Evolutionary conservation across 2,329 filamentous ascomycete species (phyloP).

Genomic region (Phyllosticta citriasiana): DNA sequence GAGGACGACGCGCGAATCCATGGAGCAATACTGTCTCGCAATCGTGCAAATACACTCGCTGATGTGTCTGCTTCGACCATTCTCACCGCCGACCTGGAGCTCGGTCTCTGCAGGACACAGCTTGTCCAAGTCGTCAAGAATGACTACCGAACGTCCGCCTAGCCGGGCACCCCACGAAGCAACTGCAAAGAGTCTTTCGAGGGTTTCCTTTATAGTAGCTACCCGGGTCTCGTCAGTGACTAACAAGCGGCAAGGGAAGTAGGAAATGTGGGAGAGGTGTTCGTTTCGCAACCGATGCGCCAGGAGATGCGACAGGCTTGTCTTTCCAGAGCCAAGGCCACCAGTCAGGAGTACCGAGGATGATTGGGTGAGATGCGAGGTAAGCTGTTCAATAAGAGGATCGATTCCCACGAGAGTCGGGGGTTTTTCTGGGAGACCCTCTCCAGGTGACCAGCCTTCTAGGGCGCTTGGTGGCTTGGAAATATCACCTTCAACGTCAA

Average conservation of each 20-base stretch:
- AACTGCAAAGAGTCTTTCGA: slow-evolving; percentile 74
- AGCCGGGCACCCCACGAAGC: slow-evolving; percentile 86
- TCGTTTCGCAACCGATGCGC: slow-evolving; percentile 63
- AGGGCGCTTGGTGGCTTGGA: slow-evolving; percentile 26
- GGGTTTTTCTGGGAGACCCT: slow-evolving; percentile 43
- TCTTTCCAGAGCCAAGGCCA: slow-evolving; percentile 83
- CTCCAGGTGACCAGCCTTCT: slow-evolving; percentile 41
- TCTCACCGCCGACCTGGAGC: slow-evolving; percentile 85
- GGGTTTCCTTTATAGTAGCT: slow-evolving; percentile 79
- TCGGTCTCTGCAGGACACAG: slow-evolving; percentile 91
- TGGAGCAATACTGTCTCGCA: slow-evolving; percentile 72
- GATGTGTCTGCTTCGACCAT: slow-evolving; percentile 82
- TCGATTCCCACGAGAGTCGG: slow-evolving; percentile 78
- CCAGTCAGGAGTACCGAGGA: slow-evolving; percentile 88
- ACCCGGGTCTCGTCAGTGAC: slow-evolving; percentile 87
- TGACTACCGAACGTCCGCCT: slow-evolving; percentile 72
- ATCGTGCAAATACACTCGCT: slow-evolving; percentile 80
- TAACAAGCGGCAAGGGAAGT: slow-evolving; percentile 77
- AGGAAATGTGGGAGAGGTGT: slow-evolving; percentile 69
- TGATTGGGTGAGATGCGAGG: slow-evolving; percentile 67
- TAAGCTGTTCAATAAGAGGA: slow-evolving; percentile 58
- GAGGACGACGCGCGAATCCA: slow-evolving; percentile 71
- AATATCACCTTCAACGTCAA: slow-evolving; percentile 70
- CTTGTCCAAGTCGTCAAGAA: slow-evolving; percentile 88
- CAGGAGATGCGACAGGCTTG: slow-evolving; percentile 65